Conservation (phyloP, 2,329 filamentous ascomycete species). For the Pyrenochaeta sp. region DNA sequence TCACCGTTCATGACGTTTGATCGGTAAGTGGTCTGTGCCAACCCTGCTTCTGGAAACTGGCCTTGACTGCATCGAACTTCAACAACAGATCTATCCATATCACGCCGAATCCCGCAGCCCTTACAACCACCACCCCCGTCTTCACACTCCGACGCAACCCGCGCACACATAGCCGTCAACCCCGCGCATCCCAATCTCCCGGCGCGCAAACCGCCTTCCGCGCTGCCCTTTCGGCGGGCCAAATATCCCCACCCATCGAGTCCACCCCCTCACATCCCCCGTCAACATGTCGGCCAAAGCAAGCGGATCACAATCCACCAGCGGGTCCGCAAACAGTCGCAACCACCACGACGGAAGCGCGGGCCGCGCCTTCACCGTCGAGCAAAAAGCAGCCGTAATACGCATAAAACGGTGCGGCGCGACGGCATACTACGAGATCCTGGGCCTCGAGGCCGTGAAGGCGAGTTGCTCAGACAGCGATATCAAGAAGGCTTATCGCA, state of each 20-base stretch:
- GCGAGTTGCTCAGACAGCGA: slow-evolving; percentile 77
- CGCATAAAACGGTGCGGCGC: slow-evolving; percentile 83
- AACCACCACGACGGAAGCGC: slow-evolving; percentile 80
- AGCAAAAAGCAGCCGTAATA: slow-evolving; percentile 91
- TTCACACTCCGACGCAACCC: slow-evolving; percentile 2
- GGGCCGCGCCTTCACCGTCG: slow-evolving; percentile 79
- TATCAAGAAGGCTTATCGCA: slow-evolving; percentile 98
- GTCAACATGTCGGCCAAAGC: slow-evolving; percentile 53
- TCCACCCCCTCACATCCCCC: slow-evolving; percentile 5
- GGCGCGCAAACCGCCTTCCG: slow-evolving; percentile 11
- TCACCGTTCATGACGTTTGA: slow-evolving; percentile 38
- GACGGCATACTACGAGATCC: slow-evolving; percentile 95
- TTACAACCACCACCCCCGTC: background rate
- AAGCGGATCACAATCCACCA: slow-evolving; percentile 51
- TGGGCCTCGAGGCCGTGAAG: slow-evolving; percentile 72
- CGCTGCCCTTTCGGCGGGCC: slow-evolving; percentile 14
- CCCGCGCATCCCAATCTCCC: slow-evolving; percentile 4
- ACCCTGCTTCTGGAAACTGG: slow-evolving; percentile 37
- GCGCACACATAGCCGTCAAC: background rate
- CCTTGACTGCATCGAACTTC: slow-evolving; percentile 28
- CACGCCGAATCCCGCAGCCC: slow-evolving; percentile 2
- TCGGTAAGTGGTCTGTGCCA: slow-evolving; percentile 24
- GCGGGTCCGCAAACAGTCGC: slow-evolving; percentile 56
- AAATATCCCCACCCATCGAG: slow-evolving; percentile 3
- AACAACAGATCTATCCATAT: slow-evolving; percentile 25